phyloP scores from a whole-genome alignment of 768 basidiomycete species.

The Agaricus subrufescens region DNA sequence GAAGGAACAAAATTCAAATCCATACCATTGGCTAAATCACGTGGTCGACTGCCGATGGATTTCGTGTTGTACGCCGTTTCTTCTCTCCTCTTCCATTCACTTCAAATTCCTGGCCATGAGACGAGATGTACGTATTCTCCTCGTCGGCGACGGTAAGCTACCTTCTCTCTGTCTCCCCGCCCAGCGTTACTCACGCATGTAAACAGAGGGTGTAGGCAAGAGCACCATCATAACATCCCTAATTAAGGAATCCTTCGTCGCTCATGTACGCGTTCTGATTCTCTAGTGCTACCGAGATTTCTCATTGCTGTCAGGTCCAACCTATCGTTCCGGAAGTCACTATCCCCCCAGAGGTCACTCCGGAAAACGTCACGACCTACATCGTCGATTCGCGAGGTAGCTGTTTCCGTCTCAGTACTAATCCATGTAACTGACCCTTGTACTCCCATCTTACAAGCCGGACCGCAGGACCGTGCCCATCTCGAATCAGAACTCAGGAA shows the following conservation, averaged over 20 bases:
- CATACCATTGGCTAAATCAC: too few relatives aligned
- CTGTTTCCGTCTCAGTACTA: constrained; percentile 19
- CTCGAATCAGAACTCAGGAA: constrained; percentile 94
- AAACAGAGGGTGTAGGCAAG: constrained; percentile 92
- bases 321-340: constrained; percentile 96
- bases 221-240: constrained; percentile 95
- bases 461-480: constrained; percentile 80
- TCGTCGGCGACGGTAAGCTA: constrained; percentile 86
- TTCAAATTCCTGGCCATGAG: constrained; percentile 47
- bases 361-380: constrained; percentile 96
- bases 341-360: constrained; percentile 95
- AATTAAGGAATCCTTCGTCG: constrained; percentile 92
- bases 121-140: constrained; percentile 89
- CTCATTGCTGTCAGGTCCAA: constrained; percentile 61
- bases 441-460: constrained; percentile 43
- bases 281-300: neutral
- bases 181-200: constrained; percentile 13
- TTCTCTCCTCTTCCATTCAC: neutral
- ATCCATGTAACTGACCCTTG: neutral
- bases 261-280: constrained; percentile 53
- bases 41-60: too few relatives aligned
- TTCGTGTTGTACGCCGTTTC: too few relatives aligned
- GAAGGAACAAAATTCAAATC: too few relatives aligned
- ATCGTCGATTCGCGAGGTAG: constrained; percentile 96
- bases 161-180: neutral